A percentile compares a stretch with the other conserved stretches of the same genome.
Evolutionary conservation across 164 flowering plant genomes (phyloP).

Genomic region (grape (Vitis vinifera)): ASM3070453v1 NC_081808.1:18736001-18736500

Average conservation of each 20-base stretch:
- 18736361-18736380: slow-evolving; percentile 1
- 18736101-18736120: no score
- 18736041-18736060: slow-evolving; percentile 41
- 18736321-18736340: no score
- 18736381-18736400: no score
- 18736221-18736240: slow-evolving; percentile 83
- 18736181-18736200: slow-evolving; percentile 75
- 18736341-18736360: no score
- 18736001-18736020: slow-evolving; percentile 96
- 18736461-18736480: no score
- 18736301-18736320: background rate
- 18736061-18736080: background rate
- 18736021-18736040: slow-evolving; percentile 95
- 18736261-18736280: slow-evolving; percentile 46
- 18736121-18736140: background rate
- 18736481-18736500: slow-evolving; percentile 52
- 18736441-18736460: no score
- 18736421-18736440: no score
- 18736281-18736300: background rate
- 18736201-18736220: slow-evolving; percentile 88
- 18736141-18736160: background rate
- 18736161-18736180: slow-evolving; percentile 80
- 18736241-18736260: slow-evolving; percentile 70
- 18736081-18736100: no score
- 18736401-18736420: no score